Evolutionary conservation across 2,329 filamentous ascomycete genomes (phyloP).

Genomic region (Hymenoscyphus fraxineus): DNA sequence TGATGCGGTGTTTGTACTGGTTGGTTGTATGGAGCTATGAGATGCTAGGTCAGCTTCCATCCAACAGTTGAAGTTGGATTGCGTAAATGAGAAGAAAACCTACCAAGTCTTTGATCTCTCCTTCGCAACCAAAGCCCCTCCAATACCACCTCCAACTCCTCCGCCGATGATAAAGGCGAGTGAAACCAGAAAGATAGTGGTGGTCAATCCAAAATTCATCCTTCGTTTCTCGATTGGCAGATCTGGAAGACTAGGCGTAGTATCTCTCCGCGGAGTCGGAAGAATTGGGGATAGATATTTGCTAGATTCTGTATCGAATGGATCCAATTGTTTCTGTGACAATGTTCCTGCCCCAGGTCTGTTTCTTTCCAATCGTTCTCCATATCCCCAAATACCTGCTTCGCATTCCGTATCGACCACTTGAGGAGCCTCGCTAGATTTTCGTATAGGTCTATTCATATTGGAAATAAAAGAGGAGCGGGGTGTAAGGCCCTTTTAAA

Average conservation of each 20-base stretch:
- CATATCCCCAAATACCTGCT: background rate
- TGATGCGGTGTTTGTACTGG: conserved; percentile 11
- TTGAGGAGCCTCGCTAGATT: conserved; percentile 13
- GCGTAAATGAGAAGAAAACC: background rate
- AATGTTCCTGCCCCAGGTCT: conserved; percentile 10
- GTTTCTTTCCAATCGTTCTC: conserved; percentile 7
- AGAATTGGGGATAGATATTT: conserved; percentile 6
- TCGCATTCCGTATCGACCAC: conserved; percentile 4
- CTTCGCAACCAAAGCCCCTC: conserved; percentile 14
- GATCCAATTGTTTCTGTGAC: conserved; percentile 13
- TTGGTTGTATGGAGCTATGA: conserved; percentile 2
- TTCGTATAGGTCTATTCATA: conserved; percentile 8
- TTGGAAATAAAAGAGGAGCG: background rate
- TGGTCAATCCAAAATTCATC: conserved; percentile 10
- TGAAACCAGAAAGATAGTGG: conserved; percentile 13
- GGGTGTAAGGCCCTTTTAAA: background rate
- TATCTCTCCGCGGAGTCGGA: background rate
- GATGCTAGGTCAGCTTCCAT: background rate
- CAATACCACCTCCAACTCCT: conserved; percentile 21
- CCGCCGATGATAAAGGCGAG: conserved; percentile 20
- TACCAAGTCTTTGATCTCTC: conserved; percentile 15
- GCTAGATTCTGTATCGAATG: conserved; percentile 6
- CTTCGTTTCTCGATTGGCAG: background rate
- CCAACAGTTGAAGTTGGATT: background rate
- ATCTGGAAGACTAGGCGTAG: background rate